These are phyloP conservation scores for Strobilomyces confusus DNA, from an alignment of 768 basidiomycete species.

Conservation along the genomic window DNA sequence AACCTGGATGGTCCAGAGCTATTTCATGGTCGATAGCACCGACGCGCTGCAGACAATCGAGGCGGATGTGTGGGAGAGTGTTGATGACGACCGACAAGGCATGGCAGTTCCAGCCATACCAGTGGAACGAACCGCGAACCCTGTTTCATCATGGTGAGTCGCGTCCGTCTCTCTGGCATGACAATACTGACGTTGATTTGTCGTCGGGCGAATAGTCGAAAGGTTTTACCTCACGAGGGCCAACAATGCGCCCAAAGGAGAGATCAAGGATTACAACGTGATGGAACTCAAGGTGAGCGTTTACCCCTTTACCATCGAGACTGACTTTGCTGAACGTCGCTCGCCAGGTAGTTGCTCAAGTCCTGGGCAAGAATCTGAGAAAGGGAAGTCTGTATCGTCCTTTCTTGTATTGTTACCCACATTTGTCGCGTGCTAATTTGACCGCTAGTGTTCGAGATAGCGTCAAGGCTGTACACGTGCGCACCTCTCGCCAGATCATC, in stretches of 20 bases:
- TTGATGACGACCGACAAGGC: slow-evolving; percentile 98
- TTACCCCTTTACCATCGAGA: background rate
- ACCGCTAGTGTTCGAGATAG: too few relatives aligned
- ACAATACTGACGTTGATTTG: background rate
- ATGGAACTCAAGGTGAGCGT: slow-evolving; percentile 76
- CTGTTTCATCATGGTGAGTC: slow-evolving; percentile 86
- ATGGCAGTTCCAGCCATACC: slow-evolving; percentile 97
- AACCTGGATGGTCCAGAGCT: slow-evolving; percentile 48
- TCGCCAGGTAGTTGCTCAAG: slow-evolving; percentile 57
- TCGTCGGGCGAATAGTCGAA: slow-evolving; percentile 57
- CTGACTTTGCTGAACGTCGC: background rate
- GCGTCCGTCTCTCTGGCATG: background rate
- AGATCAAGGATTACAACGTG: slow-evolving; percentile 96
- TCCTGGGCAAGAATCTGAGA: too few relatives aligned
- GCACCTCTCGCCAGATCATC: too few relatives aligned
- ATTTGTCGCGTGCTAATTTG: too few relatives aligned
- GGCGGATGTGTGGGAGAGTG: slow-evolving; percentile 92
- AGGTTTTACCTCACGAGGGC: slow-evolving; percentile 95
- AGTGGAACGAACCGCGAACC: slow-evolving; percentile 90
- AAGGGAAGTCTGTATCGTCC: too few relatives aligned
- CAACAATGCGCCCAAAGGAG: slow-evolving; percentile 84
- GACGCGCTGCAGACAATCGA: slow-evolving; percentile 93
- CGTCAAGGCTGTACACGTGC: too few relatives aligned
- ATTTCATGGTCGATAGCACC: slow-evolving; percentile 87
- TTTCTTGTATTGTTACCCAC: too few relatives aligned